Evolutionary conservation across 2,329 filamentous ascomycete species (phyloP), one percentile per base, ranked within the genome.

Genomic region (Uncinocarpus reesii): DNA sequence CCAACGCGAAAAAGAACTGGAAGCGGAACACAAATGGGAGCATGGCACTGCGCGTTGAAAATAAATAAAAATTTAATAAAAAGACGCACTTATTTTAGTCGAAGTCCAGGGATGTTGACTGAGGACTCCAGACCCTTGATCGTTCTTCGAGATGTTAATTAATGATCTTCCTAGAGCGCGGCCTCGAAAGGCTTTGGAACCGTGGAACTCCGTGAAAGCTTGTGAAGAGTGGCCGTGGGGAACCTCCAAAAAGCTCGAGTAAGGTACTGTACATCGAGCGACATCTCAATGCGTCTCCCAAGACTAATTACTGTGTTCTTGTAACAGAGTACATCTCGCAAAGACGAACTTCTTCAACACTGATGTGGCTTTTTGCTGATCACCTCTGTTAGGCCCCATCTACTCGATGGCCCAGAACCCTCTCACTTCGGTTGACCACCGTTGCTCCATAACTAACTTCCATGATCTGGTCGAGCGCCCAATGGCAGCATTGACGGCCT

Each of bases 331-430:
- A 24, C 32, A 35, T 34, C 26, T 15, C 29, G 16, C 6, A 11
- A 34, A 23, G 16, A 26, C 28, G 16, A 41, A 24, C 21, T 45
- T 10, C 31, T 28, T 36, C 32, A 24, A 15, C 11, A 18, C 38
- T 46, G 34, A 46, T 46, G 43, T 46, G 43, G 43, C 43, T 46
- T 46, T 46, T 38, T 23, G 43, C 43, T 46, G 43, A 46, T 46
- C 43, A 46, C 34, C 43, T 13, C 42, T 29, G 43, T 46, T 20
- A 38, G 32, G 23, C 34, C 34, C 31, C 32, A 31, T 29, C 43
- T 21, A 21, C 24, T 46, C 43, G 16, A 38, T 46, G 43, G 43
- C 43, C 42, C 34, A 46, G 43, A 46, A 31, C 45, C 28, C 35
- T 26, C 34, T 23, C 13, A 10, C 13, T 32, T 11, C 45, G 45